Base-by-base conservation (phyloP, 495 filamentous ascomycete genomes). In the Xylaria castorea region DNA sequence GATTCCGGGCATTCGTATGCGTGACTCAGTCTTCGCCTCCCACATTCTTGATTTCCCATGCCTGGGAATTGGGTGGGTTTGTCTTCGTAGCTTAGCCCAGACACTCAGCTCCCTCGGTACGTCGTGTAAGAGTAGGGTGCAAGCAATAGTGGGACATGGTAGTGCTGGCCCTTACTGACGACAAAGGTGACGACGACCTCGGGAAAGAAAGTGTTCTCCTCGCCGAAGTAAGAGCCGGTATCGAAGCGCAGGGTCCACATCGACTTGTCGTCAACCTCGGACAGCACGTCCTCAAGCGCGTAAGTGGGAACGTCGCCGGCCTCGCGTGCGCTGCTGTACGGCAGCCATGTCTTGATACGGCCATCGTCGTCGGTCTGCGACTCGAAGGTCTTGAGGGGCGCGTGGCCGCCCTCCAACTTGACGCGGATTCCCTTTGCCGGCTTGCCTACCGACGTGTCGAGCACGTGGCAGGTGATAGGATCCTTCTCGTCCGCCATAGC, bases 121-220 rank as follows among this genome's bases (percentile, higher is more conserved):
- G 96, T 98, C 63, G 93, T 93, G 83, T 97, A 99, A 77, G 91
- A 94, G 85, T 91, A 98, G 55, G 95, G 95, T 68, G 93, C 90
- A 83, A 99, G 79, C 80, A 99, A 75, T 79, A 99, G 83, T 34
- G 96, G 96, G 5, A 99, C 92, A 88, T 99, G 96, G 76, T 94
- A 98, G 83, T 97, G 92, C 83, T 92, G 87, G 16, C 85, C 90
- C 62, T 87, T 85, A 73, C 89, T 86, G 3, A 95, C 94, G 57
- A 88, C 89, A 80, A 99, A 97, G 66, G 89, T 89, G 51, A 99
- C 88, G 80, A 91, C 90, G n/a, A 98, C 94, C 83, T 95, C 92
- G 32, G 93, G 94, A 80, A 93, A 98, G 80, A 99, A 98, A 5
- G 93, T 94, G 68, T 90, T 88, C 0, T 83, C 88, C 72, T 89